A percentile compares a stretch with the other conserved stretches of the same genome.
Evolutionary conservation across 306 rosid species (phyloP).

Genomic region (Neltuma alba): DNA sequence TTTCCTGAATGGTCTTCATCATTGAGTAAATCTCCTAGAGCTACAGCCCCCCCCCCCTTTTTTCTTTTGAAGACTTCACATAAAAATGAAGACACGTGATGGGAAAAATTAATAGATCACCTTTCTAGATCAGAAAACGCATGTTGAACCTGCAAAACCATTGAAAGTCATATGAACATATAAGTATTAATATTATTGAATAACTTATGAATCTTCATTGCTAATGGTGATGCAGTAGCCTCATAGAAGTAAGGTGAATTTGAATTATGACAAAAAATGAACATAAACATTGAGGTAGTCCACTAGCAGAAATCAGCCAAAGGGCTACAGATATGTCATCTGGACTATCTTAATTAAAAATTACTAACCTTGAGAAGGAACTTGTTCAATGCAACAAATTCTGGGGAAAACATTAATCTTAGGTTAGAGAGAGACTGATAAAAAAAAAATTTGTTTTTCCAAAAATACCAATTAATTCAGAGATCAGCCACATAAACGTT

Average conservation of each 20-base stretch:
- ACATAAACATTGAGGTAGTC: not conserved
- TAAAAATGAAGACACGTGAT: conserved; percentile 9
- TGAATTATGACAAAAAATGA: not conserved
- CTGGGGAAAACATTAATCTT: conserved; percentile 38
- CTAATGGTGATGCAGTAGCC: not conserved
- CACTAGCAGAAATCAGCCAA: not conserved
- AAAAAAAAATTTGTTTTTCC: not conserved
- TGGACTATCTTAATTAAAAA: conserved; percentile 16
- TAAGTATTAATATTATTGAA: not conserved
- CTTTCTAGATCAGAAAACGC: conserved; percentile 83
- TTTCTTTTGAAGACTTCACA: conserved; percentile 18
- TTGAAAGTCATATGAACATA: conserved; percentile 14
- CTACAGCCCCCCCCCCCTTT: too few species aligned
- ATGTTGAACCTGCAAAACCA: conserved; percentile 74
- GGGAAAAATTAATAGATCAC: conserved; percentile 40
- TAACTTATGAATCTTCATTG: not conserved
- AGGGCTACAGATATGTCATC: conserved; percentile 3
- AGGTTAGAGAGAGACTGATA: conserved; percentile 31
- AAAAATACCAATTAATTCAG: conserved; percentile 23
- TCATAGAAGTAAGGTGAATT: conserved; percentile 2
- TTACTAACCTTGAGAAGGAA: conserved; percentile 79
- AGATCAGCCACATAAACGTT: not conserved
- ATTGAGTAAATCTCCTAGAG: not conserved
- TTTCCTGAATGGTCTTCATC: conserved; percentile 7
- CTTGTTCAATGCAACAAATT: conserved; percentile 85